Evolutionary conservation across 352 stramenopile species (phyloP).

Genomic region (Plasmopara halstedii): DNA sequence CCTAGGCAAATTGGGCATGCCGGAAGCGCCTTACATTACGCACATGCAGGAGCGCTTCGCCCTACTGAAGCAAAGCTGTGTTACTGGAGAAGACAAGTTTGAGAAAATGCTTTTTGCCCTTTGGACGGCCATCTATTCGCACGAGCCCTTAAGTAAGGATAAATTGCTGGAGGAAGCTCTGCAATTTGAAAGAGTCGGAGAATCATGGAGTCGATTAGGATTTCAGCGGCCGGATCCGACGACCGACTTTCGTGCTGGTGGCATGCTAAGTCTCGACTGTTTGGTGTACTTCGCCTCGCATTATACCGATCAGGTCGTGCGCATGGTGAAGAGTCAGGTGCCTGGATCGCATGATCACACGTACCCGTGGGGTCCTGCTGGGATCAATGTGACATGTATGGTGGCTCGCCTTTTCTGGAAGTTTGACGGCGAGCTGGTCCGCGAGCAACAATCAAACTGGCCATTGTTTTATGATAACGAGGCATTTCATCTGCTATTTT

Average conservation of each 20-base stretch:
- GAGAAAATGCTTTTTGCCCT: slow-evolving; percentile 52
- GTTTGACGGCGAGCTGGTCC: slow-evolving; percentile 60
- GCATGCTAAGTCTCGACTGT: slow-evolving; percentile 72
- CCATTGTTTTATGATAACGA: slow-evolving; percentile 58
- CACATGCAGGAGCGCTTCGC: slow-evolving; percentile 64
- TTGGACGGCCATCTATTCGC: slow-evolving; percentile 62
- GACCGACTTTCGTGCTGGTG: slow-evolving; percentile 77
- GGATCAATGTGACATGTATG: slow-evolving; percentile 85
- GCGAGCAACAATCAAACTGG: slow-evolving; percentile 60
- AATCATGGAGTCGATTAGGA: slow-evolving; percentile 72
- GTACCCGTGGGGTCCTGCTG: slow-evolving; percentile 76
- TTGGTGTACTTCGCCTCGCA: slow-evolving; percentile 74
- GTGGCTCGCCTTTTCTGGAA: slow-evolving; percentile 75
- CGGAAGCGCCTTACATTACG: slow-evolving; percentile 39
- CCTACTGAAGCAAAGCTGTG: slow-evolving; percentile 62
- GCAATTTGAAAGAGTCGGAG: slow-evolving; percentile 62
- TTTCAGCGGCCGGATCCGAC: slow-evolving; percentile 82
- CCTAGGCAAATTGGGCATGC: slow-evolving; percentile 45
- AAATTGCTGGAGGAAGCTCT: slow-evolving; percentile 2
- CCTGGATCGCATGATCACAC: slow-evolving; percentile 73
- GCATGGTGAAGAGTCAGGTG: slow-evolving; percentile 72
- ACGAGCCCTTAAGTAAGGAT: slow-evolving; percentile 29
- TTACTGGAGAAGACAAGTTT: slow-evolving; percentile 51
- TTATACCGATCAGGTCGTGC: slow-evolving; percentile 55
- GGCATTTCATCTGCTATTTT: slow-evolving; percentile 74